A percentile compares a stretch with the other conserved stretches of the same genome.
phyloP scores from a whole-genome alignment of 1,284 basidiomycete genomes.

The Apiotrichum akiyoshidainum region DNA sequence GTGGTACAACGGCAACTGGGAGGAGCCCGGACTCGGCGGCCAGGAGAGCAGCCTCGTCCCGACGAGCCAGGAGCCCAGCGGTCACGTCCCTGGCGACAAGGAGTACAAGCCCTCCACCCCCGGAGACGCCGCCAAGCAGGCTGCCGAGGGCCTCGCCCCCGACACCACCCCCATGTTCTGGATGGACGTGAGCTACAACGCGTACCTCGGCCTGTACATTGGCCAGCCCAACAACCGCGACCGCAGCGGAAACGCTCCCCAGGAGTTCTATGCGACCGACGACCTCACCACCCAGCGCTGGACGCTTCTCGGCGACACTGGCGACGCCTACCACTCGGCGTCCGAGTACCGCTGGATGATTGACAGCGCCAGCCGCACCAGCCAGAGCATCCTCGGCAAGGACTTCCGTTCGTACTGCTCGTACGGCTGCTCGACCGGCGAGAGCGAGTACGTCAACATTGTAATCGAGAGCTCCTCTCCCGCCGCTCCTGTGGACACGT shows the following conservation, averaged over 20 bases:
- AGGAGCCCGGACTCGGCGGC: conserved; percentile 5
- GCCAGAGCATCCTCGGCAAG: conserved; percentile 3
- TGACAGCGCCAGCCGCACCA: conserved; percentile 4
- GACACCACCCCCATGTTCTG: conserved; percentile 9
- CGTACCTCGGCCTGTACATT: conserved; percentile 10
- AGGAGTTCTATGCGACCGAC: conserved; percentile 10
- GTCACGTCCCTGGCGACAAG: background rate
- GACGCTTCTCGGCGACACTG: conserved; percentile 79
- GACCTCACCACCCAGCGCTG: conserved; percentile 10
- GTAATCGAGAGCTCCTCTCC: conserved; percentile 1
- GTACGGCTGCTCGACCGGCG: conserved; percentile 2
- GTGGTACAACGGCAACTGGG: conserved; percentile 8
- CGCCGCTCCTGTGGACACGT: background rate
- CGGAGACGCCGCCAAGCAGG: conserved; percentile 3
- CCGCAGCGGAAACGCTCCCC: background rate
- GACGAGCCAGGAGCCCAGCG: background rate
- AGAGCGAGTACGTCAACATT: conserved; percentile 9
- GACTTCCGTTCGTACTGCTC: conserved; percentile 14
- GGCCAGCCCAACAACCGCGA: conserved; percentile 7
- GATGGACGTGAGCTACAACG: conserved; percentile 12
- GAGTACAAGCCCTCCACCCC: conserved; percentile 9
- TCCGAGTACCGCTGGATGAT: conserved; percentile 10
- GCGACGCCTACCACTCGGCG: conserved; percentile 74
- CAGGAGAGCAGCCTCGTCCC: conserved; percentile 3
- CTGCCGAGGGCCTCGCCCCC: conserved; percentile 1